Base-by-base conservation (phyloP, 179 eudicot genomes). In the Sideroxylon spinosum region DNA sequence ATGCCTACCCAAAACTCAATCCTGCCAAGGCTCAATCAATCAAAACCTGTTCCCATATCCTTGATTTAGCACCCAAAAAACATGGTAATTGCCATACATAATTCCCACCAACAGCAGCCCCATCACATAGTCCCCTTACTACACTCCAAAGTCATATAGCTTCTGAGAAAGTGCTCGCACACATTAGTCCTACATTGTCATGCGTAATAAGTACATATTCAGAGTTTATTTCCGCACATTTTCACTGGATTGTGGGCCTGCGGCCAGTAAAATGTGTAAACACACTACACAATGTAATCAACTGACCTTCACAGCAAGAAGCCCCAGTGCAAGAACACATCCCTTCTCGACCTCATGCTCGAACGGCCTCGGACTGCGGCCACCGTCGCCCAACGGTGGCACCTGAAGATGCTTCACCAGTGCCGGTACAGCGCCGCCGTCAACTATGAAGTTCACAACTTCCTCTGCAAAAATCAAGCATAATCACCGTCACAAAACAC, bases 261-360 rank as follows among this genome's bases (percentile, higher is more conserved):
- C 0, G 44, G 44, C 44, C 5, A 37, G 44, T 37, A 37, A 37
- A 37, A 48, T 23, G 11, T 1, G 4, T 12, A 48, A 7, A 17
- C 2, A 9, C 1, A 8, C 0, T n/a, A 37, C 13, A 25, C 12
- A 26, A 46, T 56, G 26, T 59, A 52, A 81, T 80, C 37, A 22
- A 76, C 71, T 76, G 37, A 96, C 99, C 92, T 96, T 94, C 0
- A 91, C 87, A 49, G 99, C 97, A 22, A 96, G 93, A 82, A 92
- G 94, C 25, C 97, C 98, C 23, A 96, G 88, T 2, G 96, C 90
- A 81, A 92, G 88, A 50, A 94, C 97, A 85, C 97, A 86, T 50
- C 91, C 96, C 82, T 92, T 94, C 92, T 94, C 98, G 73, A 96
- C 97, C 87, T 96, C 97, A 64, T 94, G 93, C 85, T 92, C 93